These are phyloP conservation scores for Lachnellula cervina DNA, from an alignment of 2,329 filamentous ascomycete species.

Conservation along the genomic window DNA sequence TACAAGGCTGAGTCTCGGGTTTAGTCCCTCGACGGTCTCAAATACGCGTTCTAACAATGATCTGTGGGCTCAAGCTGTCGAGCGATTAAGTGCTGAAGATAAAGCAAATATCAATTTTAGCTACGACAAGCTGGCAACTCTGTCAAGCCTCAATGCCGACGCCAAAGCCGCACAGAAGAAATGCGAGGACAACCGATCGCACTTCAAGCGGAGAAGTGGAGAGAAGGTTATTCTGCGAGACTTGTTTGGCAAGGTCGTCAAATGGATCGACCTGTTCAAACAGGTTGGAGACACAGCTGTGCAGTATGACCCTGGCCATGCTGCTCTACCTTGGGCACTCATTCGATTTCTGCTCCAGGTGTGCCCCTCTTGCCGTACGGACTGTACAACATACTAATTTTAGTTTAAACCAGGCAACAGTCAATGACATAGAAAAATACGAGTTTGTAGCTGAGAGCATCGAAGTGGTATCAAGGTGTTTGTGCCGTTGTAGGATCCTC, in stretches of 20 bases:
- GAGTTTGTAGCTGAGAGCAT: neutral
- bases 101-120: neutral
- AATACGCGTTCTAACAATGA: too few species aligned
- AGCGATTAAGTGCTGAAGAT: too few species aligned
- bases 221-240: conserved; percentile 16
- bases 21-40: too few species aligned
- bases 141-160: neutral
- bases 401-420: neutral
- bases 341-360: conserved; percentile 27
- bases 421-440: too few species aligned
- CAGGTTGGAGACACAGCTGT: conserved; percentile 21
- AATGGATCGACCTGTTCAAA: conserved; percentile 26
- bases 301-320: conserved; percentile 24
- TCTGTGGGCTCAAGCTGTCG: too few species aligned
- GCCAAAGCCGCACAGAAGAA: neutral
- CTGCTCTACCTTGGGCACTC: conserved; percentile 28
- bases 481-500: neutral
- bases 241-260: conserved; percentile 15
- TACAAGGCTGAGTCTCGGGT: too few species aligned
- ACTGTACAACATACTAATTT: too few species aligned
- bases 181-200: neutral
- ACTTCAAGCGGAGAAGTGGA: conserved; percentile 1
- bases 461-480: neutral
- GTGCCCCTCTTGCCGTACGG: neutral
- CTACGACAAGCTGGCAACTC: neutral